These are phyloP conservation scores for Candida saitoana DNA, from an alignment of 805 yeast species.

Conservation along the genomic window DNA sequence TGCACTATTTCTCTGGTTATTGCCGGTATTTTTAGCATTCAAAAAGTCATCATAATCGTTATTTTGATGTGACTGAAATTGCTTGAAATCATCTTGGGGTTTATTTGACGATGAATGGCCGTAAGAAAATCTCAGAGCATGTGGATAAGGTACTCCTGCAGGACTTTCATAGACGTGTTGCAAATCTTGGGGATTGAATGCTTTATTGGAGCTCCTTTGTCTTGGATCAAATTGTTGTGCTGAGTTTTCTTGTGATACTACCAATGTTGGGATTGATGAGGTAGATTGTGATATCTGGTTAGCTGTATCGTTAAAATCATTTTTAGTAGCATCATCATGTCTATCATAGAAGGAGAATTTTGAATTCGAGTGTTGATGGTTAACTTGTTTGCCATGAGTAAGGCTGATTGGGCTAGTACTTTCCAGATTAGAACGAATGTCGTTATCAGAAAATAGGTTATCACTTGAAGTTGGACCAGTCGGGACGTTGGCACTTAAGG, in stretches of 20 bases:
- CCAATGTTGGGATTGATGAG: background rate
- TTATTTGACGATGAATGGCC: constrained; percentile 5
- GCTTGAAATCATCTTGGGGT: constrained; percentile 13
- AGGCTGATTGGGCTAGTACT: background rate
- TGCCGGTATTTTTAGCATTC: constrained; percentile 6
- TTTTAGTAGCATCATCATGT: too few relatives aligned
- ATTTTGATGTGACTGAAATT: constrained; percentile 13
- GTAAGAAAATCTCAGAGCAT: constrained; percentile 8
- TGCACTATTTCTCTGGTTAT: constrained; percentile 26
- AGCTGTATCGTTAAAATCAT: too few relatives aligned
- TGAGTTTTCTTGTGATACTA: background rate
- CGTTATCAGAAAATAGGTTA: background rate
- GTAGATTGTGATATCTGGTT: too few relatives aligned
- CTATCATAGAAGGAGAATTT: background rate
- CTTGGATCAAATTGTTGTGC: constrained; percentile 7
- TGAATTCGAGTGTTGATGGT: constrained; percentile 1
- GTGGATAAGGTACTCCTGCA: constrained; percentile 1
- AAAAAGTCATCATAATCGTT: constrained; percentile 28
- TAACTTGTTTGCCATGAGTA: background rate
- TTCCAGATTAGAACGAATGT: background rate
- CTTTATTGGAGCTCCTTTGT: background rate
- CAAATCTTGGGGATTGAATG: background rate
- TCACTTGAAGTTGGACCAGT: background rate
- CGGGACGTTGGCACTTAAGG: background rate
- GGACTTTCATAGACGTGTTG: background rate